Evolutionary conservation across 768 basidiomycete species (phyloP).

Genomic region (Asterophora parasitica): DNA sequence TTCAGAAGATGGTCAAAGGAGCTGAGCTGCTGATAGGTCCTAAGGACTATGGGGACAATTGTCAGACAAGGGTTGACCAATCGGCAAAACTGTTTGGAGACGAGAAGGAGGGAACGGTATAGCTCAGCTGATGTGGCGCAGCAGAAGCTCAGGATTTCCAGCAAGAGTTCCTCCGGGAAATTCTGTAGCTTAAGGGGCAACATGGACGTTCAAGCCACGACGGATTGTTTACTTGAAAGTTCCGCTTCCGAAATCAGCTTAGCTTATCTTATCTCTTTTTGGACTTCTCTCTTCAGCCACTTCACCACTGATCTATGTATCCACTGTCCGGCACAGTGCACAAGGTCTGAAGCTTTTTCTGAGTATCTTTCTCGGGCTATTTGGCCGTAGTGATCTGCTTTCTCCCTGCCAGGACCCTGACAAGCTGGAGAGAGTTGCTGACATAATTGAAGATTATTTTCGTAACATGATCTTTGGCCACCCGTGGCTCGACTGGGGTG

Average conservation of each 20-base stretch:
- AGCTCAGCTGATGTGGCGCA: slow-evolving; percentile 5
- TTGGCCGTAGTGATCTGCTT: too few relatives aligned
- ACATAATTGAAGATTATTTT: slow-evolving; percentile 2
- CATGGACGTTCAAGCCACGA: too few relatives aligned
- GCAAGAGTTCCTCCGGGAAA: slow-evolving; percentile 10
- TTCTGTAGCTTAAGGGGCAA: neutral
- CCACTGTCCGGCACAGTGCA: too few relatives aligned
- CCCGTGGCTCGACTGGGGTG: slow-evolving; percentile 8
- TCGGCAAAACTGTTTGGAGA: slow-evolving; percentile 11
- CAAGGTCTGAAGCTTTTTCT: too few relatives aligned
- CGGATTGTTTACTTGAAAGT: too few relatives aligned
- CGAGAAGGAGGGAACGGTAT: slow-evolving; percentile 15
- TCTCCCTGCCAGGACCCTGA: too few relatives aligned
- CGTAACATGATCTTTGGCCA: slow-evolving; percentile 1
- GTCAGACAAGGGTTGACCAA: slow-evolving; percentile 9
- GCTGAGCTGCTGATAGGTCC: slow-evolving; percentile 4
- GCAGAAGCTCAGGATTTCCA: slow-evolving; percentile 14
- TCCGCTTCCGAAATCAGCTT: too few relatives aligned
- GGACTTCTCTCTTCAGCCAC: too few relatives aligned
- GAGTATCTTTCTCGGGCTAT: too few relatives aligned
- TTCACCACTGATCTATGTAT: too few relatives aligned
- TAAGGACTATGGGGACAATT: slow-evolving; percentile 13
- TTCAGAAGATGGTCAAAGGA: slow-evolving; percentile 12
- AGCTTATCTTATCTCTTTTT: too few relatives aligned
- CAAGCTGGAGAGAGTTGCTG: neutral